A percentile compares a stretch with the other conserved stretches of the same genome.
Evolutionary conservation across 2,329 filamentous ascomycete genomes (phyloP).

Genomic region (Seiridium cupressi): DNA sequence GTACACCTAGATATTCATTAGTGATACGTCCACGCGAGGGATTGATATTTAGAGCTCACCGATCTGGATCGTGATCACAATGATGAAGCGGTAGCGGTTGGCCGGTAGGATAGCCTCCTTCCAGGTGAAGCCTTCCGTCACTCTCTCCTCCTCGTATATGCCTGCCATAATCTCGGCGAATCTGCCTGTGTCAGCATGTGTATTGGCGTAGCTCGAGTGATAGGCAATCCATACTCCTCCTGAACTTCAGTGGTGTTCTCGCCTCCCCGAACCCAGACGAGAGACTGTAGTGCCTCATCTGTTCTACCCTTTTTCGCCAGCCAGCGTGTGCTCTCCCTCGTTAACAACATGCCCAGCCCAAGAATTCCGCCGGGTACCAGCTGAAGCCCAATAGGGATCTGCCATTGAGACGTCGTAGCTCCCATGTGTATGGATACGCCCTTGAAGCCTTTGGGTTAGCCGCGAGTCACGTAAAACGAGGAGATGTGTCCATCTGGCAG

Average conservation of each 20-base stretch:
- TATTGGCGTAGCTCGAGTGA: not conserved
- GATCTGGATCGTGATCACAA: constrained; percentile 49
- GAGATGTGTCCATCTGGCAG: not conserved
- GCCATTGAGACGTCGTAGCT: constrained; percentile 43
- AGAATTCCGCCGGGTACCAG: constrained; percentile 45
- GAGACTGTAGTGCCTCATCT: constrained; percentile 43
- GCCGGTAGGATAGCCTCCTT: constrained; percentile 43
- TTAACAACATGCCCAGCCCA: constrained; percentile 45
- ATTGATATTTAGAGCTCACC: constrained; percentile 22
- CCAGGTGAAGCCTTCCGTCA: constrained; percentile 43
- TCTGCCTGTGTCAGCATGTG: constrained; percentile 13
- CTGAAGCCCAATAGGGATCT: constrained; percentile 46
- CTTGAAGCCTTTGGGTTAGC: not conserved
- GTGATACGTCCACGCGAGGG: not conserved
- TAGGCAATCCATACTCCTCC: constrained; percentile 26
- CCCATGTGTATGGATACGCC: constrained; percentile 36
- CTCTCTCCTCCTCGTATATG: constrained; percentile 43
- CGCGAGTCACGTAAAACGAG: not conserved
- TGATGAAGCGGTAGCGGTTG: constrained; percentile 45
- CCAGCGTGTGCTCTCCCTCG: constrained; percentile 47
- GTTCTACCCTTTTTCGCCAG: constrained; percentile 41
- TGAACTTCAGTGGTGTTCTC: constrained; percentile 31
- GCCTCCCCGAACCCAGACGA: constrained; percentile 53
- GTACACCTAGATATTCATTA: constrained; percentile 25
- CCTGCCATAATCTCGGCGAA: constrained; percentile 41